phyloP scores from a whole-genome alignment of 2,329 filamentous ascomycete species.

The Cryphonectria japonica region DNA sequence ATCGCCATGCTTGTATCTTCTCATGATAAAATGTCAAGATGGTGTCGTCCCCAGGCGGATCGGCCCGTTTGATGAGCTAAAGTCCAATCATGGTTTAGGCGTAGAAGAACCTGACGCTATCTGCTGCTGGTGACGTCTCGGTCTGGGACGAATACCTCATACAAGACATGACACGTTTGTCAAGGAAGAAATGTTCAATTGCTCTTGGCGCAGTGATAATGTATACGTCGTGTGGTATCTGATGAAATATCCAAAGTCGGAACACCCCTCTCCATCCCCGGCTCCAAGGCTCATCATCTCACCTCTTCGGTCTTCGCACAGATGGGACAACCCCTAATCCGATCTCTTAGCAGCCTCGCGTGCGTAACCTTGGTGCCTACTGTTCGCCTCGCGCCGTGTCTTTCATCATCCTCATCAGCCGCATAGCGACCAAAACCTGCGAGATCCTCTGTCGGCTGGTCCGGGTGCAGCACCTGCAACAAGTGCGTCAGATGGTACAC shows the following conservation, averaged over 20 bases:
- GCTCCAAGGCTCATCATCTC: conserved; percentile 18
- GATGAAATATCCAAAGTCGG: conserved; percentile 7
- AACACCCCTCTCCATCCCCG: not conserved
- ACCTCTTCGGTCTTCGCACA: conserved; percentile 46
- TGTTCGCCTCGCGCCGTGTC: conserved; percentile 56
- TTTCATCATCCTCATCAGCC: conserved; percentile 46
- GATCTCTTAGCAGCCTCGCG: conserved; percentile 75
- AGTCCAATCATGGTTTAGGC: not conserved
- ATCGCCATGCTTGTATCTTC: not conserved
- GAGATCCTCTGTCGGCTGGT: conserved; percentile 48
- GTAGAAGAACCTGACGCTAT: not conserved
- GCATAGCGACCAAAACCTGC: conserved; percentile 39
- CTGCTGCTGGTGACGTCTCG: not conserved
- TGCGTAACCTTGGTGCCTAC: conserved; percentile 88
- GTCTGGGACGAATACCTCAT: not conserved
- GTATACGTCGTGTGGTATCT: conserved; percentile 9
- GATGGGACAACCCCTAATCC: conserved; percentile 68
- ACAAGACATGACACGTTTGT: not conserved
- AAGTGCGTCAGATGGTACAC: conserved; percentile 79
- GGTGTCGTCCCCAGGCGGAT: not conserved
- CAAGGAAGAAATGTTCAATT: not conserved
- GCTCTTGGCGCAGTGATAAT: not conserved
- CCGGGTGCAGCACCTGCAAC: conserved; percentile 56
- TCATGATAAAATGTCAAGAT: not conserved
- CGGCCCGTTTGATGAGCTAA: not conserved